These are phyloP conservation scores for Rhodotorula sp. DNA, from an alignment of 1,284 basidiomycete species.

Conservation along the genomic window DNA sequence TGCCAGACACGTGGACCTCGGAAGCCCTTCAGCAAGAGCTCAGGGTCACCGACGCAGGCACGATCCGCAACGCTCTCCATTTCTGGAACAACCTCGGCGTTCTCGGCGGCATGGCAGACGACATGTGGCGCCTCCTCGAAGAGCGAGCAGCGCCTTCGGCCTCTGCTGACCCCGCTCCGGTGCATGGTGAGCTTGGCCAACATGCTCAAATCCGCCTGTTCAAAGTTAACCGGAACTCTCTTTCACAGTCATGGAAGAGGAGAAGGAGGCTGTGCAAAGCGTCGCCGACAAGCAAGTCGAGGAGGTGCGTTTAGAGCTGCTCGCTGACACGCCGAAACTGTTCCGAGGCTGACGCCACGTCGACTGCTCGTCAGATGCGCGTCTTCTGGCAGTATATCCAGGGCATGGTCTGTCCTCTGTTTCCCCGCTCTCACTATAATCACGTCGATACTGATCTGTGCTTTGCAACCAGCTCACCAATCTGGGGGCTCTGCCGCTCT, in stretches of 20 bases:
- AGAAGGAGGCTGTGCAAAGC: constrained; percentile 56
- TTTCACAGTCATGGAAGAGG: constrained; percentile 50
- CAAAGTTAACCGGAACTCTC: neutral
- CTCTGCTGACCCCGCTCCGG: neutral
- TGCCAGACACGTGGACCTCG: constrained; percentile 64
- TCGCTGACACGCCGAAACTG: neutral
- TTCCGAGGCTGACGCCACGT: neutral
- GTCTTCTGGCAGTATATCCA: constrained; percentile 74
- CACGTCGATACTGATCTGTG: no score
- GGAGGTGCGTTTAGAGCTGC: constrained; percentile 22
- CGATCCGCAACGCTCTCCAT: constrained; percentile 67
- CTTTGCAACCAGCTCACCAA: constrained; percentile 59
- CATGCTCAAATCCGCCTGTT: neutral
- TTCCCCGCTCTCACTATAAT: constrained; percentile 56
- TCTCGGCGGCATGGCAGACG: constrained; percentile 48
- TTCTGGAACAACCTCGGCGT: constrained; percentile 83
- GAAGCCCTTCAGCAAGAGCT: constrained; percentile 64
- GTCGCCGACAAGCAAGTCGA: constrained; percentile 74
- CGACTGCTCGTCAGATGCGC: constrained; percentile 60
- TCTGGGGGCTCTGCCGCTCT: constrained; percentile 66
- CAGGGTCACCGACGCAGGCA: constrained; percentile 61
- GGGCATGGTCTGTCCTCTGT: constrained; percentile 23
- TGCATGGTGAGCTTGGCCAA: constrained; percentile 1
- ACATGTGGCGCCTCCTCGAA: constrained; percentile 43
- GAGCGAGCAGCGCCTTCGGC: constrained; percentile 7